Evolutionary conservation across 1,139 yeast genomes (phyloP), one percentile per base, ranked within the genome.

Genomic region (Suhomyces coccinellae): DNA sequence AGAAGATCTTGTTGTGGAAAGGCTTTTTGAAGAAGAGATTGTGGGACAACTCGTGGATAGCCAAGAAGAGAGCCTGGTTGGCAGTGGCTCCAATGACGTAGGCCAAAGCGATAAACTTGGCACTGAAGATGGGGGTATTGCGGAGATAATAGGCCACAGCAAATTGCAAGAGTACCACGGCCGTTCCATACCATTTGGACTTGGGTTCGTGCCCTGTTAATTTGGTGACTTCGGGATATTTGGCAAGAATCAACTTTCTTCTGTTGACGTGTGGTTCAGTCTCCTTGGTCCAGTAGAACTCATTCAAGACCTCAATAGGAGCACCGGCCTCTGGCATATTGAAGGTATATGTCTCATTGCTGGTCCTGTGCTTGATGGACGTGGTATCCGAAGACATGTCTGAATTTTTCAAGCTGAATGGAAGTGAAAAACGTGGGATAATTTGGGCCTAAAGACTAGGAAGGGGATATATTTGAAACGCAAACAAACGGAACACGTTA

Each of bases 21-120:
- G 96, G 95, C 54, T 79, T 82, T 57, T 80, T 87, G 74, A 90
- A 90, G n/a, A 87, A 86, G 44, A 90, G 71, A 60, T 90, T 90
- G 64, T 90, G 97, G 24, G 86, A 80, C 44, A 89, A 71, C 63
- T 90, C 97, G 65, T 90, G 97, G 56, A 90, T 88, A 20, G 96
- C 95, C 52, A 90, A 70, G 60, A 89, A 90, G 29, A 87, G 68
- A 55, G 91, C 90, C 59, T 90, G 96, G 60, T 83, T 85, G 46
- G 87, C 79, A 5, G 96, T 87, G 15, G 95, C 97, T 2, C 97
- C 97, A 47, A 90, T 71, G 17, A 85, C 65, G 58, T 90, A 90
- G 3, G 95, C 93, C 17, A 79, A 61, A 0, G 72, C 56, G 59
- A 87, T 64, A 61, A 85, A 87, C 53, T 74, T 74, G 72, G 75